These are phyloP conservation scores for Xerocomellus intermedius DNA, from an alignment of 768 basidiomycete species.

Conservation along the genomic window DNA sequence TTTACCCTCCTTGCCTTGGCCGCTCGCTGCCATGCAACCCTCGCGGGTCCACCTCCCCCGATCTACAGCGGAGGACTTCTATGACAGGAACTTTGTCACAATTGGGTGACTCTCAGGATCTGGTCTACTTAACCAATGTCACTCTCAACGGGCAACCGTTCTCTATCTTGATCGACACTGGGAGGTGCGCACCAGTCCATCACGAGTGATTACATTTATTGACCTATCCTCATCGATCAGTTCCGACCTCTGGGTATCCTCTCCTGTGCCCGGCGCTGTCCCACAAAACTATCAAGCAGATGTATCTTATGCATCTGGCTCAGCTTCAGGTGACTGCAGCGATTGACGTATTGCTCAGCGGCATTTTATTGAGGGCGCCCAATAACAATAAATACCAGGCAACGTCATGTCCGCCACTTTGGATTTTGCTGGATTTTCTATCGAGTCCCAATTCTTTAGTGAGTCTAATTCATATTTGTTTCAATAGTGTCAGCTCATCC, in stretches of 20 bases:
- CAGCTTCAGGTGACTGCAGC: conserved; percentile 41
- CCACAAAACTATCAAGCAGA: conserved; percentile 37
- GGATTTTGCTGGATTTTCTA: conserved; percentile 42
- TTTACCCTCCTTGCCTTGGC: no score
- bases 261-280: conserved; percentile 38
- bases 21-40: no score
- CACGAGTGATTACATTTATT: not conserved
- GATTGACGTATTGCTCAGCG: not conserved
- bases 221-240: no score
- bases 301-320: conserved; percentile 55
- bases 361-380: not conserved
- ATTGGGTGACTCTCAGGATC: no score
- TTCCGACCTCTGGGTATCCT: no score
- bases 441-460: conserved; percentile 40
- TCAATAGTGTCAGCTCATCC: conserved; percentile 1
- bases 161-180: conserved; percentile 44
- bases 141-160: conserved; percentile 36
- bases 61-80: conserved; percentile 25
- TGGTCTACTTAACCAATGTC: conserved; percentile 39
- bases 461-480: not conserved
- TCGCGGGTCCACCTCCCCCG: no score
- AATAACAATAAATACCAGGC: conserved; percentile 24
- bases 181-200: conserved; percentile 36
- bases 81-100: conserved; percentile 27
- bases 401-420: conserved; percentile 29